Base-by-base conservation (phyloP, 1,139 yeast species). In the Protomyces inouyei region DNA sequence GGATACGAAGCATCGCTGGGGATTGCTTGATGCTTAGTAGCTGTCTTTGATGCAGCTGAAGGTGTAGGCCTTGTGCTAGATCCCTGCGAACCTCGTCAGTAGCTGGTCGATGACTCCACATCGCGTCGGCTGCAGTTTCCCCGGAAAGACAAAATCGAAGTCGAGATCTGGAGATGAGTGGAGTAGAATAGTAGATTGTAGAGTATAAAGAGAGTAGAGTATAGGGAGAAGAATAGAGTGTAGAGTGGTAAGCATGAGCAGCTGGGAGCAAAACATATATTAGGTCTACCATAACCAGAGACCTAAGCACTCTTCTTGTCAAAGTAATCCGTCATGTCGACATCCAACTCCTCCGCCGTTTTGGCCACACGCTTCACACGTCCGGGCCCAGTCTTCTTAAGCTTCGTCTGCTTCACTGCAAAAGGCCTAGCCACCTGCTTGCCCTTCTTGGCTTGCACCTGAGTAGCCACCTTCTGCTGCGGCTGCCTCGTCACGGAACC, bases 341-440 rank as follows among this genome's bases (percentile, higher is more conserved):
- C 91, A 76, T 93, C 98, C 73, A 92, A 83, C 76, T 89, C 88
- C 75, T 89, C 98, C 68, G 92, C 83, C 57, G 93, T 84, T 79
- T 87, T 88, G 81, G 85, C 86, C 68, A 82, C 69, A 45, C 71
- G 66, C 38, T 66, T 55, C 48, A 55, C 59, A 21, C 67, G 64
- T 2, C 63, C 67, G 5, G 60, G 59, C 18, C 67, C 60, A 36
- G 65, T 54, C 57, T 66, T 64, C 48, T 55, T 43, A 53, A 55
- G 60, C 23, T 56, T 52, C 36, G 60, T 55, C 25, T 56, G 52
- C 43, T 64, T 55, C 45, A 55, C 61, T 18, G 57, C 55, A 66
- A 61, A 71, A 65, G 72, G 36, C 28, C 45, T 37, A 43, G 35
- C 53, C 18, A 52, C 45, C 10, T 18, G 40, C 55, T 45, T 35